Conservation (phyloP, 139 green algal species). For the Chlorella sp. region DNA sequence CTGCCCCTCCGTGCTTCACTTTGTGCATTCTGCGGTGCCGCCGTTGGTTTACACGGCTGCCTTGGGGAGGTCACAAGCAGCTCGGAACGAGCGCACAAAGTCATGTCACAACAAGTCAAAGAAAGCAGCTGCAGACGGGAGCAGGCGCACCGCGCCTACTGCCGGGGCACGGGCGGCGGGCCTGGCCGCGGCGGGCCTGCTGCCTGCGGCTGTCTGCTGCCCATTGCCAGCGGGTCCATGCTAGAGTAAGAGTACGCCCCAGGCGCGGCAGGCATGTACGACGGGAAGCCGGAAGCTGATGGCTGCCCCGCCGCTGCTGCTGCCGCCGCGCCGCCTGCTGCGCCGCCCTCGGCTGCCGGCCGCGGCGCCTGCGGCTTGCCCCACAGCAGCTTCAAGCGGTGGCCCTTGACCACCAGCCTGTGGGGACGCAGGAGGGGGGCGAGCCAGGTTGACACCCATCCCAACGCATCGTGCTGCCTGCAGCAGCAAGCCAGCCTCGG, state of each 20-base stretch:
- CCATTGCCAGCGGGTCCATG: constrained; percentile 59
- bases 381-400: constrained; percentile 89
- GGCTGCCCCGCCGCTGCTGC: background rate
- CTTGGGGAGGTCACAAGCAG: background rate
- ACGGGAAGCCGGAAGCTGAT: background rate
- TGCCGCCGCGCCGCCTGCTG: constrained; percentile 5
- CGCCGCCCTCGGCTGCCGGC: constrained; percentile 11
- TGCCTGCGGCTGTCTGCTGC: constrained; percentile 6
- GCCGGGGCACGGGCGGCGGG: background rate
- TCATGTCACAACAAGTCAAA: background rate
- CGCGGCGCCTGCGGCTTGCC: constrained; percentile 66
- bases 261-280: constrained; percentile 5
- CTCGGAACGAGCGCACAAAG: background rate
- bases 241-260: constrained; percentile 52
- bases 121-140: background rate
- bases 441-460: background rate
- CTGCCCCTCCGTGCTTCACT: background rate
- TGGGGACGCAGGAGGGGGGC: background rate
- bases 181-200: background rate
- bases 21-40: background rate
- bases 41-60: too few species aligned
- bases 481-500: background rate
- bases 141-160: background rate
- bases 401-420: constrained; percentile 87
- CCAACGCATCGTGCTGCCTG: too few species aligned